phyloP scores from a whole-genome alignment of 176 grass and related monocot species.

The Hordeum marinum region DNA sequence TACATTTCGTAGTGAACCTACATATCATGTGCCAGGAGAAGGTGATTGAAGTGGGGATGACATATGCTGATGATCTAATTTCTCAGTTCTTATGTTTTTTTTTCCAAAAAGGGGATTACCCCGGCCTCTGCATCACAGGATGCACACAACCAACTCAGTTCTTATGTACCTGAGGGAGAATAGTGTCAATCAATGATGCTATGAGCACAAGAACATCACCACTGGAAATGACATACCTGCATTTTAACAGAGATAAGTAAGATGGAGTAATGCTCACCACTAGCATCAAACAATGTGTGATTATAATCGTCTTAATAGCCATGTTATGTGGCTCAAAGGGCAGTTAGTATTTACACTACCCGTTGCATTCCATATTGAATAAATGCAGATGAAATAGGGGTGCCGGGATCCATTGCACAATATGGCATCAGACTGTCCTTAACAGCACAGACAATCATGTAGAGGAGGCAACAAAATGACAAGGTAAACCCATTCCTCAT shows the following conservation, averaged over 20 bases:
- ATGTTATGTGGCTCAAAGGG: background rate
- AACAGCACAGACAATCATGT: conserved; percentile 85
- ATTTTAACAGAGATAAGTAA: conserved; percentile 13
- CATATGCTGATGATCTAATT: background rate
- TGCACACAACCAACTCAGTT: too few species aligned
- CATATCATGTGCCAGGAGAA: background rate
- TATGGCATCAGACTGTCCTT: conserved; percentile 67
- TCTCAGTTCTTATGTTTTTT: too few species aligned
- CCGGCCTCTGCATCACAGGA: too few species aligned
- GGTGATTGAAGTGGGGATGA: background rate
- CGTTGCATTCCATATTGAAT: conserved; percentile 59
- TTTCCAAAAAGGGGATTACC: too few species aligned
- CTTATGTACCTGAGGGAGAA: conserved; percentile 81
- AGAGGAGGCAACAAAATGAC: conserved; percentile 72
- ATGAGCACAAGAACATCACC: conserved; percentile 83
- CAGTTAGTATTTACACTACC: conserved; percentile 55
- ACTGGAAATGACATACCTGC: conserved; percentile 73
- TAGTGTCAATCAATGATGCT: conserved; percentile 64
- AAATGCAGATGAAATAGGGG: conserved; percentile 81
- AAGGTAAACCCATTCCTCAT: conserved; percentile 58
- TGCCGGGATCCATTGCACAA: conserved; percentile 67
- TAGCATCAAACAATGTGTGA: background rate
- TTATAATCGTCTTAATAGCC: background rate
- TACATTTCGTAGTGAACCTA: background rate
- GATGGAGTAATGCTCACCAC: background rate